Evolutionary conservation across 2,329 filamentous ascomycete species (phyloP), one percentile per base, ranked within the genome.

Genomic region (Aschersonia sp.): DNA sequence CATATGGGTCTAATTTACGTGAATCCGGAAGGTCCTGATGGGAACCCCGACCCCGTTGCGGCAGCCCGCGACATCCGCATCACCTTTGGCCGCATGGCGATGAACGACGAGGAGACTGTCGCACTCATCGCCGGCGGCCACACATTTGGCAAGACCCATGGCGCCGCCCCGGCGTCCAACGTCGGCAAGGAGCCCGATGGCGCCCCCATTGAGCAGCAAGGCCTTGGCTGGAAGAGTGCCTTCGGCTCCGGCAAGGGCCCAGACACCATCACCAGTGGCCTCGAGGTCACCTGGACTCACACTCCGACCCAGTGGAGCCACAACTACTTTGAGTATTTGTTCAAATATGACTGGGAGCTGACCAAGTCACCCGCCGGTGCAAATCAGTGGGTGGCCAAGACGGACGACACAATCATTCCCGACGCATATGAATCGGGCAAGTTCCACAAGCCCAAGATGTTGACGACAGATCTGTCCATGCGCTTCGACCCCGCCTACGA

Each of bases 71-170:
- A 89, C 57, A 88, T 88, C 59, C 82, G 83, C 53, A 73, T 71
- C 49, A 86, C 84, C 14, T 89, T 88, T 55, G 72, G 72, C 52
- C 83, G 83, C 62, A 88, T 89, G 84, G 84, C 79, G 51, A 88
- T 89, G 84, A 79, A 85, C 59, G 83, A 88, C 59, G 79, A 85
- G 65, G 84, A 89, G 71, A 89, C 84, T 0, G 84, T 85, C 47
- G 84, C 84, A 11, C 68, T 89, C 43, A 88, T 89, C 59, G 81
- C 81, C 40, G 84, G 84, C 59, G 84, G 84, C 40, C 84, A 89
- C 70, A 73, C 78, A 30, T 86, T 89, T 56, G 84, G 84, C 57
- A 89, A 89, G 76, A 86, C 83, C 0, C 84, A 89, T 64, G 84
- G 84, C 56, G 84, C 84, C 32, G 83, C 67, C 48, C 68, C 77